Evolutionary conservation across 495 filamentous ascomycete genomes (phyloP).

Genomic region (Neurospora sp.): DNA sequence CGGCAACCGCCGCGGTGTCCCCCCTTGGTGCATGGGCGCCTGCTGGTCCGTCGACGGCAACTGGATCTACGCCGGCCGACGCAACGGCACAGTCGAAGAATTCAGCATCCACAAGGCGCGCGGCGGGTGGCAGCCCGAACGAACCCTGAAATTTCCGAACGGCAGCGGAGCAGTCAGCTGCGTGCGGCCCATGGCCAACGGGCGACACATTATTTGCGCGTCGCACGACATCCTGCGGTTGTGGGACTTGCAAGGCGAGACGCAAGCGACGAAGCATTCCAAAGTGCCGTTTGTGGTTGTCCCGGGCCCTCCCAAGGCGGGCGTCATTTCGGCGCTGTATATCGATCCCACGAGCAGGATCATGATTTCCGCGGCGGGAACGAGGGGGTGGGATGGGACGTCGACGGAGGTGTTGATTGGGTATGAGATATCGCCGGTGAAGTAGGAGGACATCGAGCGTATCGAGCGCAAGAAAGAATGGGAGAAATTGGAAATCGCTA

Average conservation of each 20-base stretch:
- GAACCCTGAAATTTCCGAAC: constrained; percentile 81
- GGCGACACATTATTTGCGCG: constrained; percentile 85
- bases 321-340: constrained; percentile 74
- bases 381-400: constrained; percentile 90
- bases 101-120: constrained; percentile 80
- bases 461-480: neutral
- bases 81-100: constrained; percentile 93
- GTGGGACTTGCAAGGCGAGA: constrained; percentile 69
- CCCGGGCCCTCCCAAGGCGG: constrained; percentile 78
- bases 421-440: constrained; percentile 60
- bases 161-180: constrained; percentile 85
- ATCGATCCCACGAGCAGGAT: constrained; percentile 81
- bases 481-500: neutral
- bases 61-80: constrained; percentile 82
- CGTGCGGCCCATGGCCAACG: constrained; percentile 84
- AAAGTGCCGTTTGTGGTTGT: constrained; percentile 89
- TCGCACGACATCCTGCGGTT: constrained; percentile 89
- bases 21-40: constrained; percentile 97
- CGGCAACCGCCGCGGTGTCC: constrained; percentile 54
- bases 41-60: constrained; percentile 96
- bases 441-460: neutral
- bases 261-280: constrained; percentile 52
- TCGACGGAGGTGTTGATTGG: constrained; percentile 85
- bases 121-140: constrained; percentile 46
- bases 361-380: constrained; percentile 84